Evolutionary conservation across 345 rosid genomes (phyloP), one percentile per base, ranked within the genome.

Genomic region (Citrus trifoliata): DNA sequence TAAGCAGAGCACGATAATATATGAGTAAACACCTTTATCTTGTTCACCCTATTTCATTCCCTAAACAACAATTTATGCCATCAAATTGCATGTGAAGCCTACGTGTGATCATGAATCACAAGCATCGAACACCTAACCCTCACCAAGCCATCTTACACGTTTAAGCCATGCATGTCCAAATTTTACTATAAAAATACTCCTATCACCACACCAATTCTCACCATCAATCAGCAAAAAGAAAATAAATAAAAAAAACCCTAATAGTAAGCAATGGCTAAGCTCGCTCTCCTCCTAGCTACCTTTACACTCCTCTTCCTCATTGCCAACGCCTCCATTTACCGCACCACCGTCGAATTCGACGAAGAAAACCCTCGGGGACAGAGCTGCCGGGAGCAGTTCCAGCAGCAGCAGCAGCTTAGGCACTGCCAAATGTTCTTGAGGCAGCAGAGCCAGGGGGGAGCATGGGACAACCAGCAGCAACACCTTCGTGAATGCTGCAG

Each of bases 261-360:
- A 0, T 42, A 10, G 51, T 42, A 42, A 68, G 38, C 67, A 14
- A 84, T 84, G 86, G 83, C 69, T 8, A 86, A 82, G 78, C 64
- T 82, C 55, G 24, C 61, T 27, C 69, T 83, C 78, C 62, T 78
- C 10, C 28, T 77, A 16, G 82, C 81, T 24, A 24, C 71, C 63
- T 71, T 85, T 21, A 64, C 77, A 27, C 67, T 80, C 65, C 30
- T 83, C 46, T 72, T 87, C 75, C 71, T 85, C 62, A 37, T 80
- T 5, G 84, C 80, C 51, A 71, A 80, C 65, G 85, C 83, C 67
- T 79, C 83, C 80, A 78, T 82, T 75, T 80, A 79, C 73, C 78
- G 80, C n/a, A 80, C 86, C 18, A 78, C 73, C n/a, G 55, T 84
- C 66, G 65, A 67, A 70, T 33, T 78, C 25, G 80, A 86, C 37